Evolutionary conservation across 2,329 filamentous ascomycete species (phyloP).

Genomic region (Curvularia eragrostidis): DNA sequence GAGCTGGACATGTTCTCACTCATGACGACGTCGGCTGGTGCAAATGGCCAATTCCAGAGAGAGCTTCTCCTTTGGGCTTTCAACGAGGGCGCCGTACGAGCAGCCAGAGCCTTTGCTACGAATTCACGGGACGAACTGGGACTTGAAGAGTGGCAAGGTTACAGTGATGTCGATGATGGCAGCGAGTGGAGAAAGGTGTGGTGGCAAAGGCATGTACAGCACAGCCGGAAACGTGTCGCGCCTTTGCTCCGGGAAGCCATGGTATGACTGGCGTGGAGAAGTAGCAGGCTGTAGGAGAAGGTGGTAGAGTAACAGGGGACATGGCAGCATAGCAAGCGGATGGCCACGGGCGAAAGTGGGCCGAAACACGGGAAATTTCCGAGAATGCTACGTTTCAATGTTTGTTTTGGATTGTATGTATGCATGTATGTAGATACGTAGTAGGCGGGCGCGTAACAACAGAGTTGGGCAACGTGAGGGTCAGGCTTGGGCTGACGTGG

Average conservation of each 20-base stretch:
- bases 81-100: slow-evolving; percentile 57
- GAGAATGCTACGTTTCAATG: not conserved
- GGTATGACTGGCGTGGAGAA: slow-evolving; percentile 13
- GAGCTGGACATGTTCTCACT: slow-evolving; percentile 68
- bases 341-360: not conserved
- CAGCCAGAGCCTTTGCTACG: slow-evolving; percentile 63
- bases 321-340: not conserved
- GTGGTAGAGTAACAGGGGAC: not conserved
- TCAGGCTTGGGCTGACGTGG: slow-evolving; percentile 24
- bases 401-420: slow-evolving; percentile 22
- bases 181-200: slow-evolving; percentile 66
- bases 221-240: slow-evolving; percentile 69
- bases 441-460: slow-evolving; percentile 24
- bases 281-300: slow-evolving; percentile 13
- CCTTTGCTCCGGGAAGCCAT: slow-evolving; percentile 62
- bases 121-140: slow-evolving; percentile 58
- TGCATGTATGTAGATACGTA: slow-evolving; percentile 9
- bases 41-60: slow-evolving; percentile 64
- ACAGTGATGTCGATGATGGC: slow-evolving; percentile 52
- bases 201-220: slow-evolving; percentile 66
- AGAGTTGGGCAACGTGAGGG: slow-evolving; percentile 36
- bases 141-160: slow-evolving; percentile 62
- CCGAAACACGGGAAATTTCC: not conserved
- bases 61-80: slow-evolving; percentile 73
- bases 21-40: slow-evolving; percentile 70